A percentile compares a stretch with the other conserved stretches of the same genome.
Evolutionary conservation across 441 rosid species (phyloP).

Genomic region (Melastoma candidum): DNA sequence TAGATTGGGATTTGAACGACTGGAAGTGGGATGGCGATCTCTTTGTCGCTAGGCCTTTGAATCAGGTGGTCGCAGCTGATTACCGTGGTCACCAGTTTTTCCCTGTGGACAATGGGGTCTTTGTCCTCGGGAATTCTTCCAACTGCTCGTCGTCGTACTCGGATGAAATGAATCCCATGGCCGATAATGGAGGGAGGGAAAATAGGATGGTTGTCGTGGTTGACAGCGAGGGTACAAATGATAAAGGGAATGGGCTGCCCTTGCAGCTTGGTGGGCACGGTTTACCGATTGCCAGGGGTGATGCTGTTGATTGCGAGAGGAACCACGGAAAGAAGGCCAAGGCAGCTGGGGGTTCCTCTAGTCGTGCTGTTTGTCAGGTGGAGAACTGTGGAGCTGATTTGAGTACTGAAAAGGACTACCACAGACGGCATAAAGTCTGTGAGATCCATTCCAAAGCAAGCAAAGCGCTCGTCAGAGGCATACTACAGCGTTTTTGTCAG

Average conservation of each 20-base stretch:
- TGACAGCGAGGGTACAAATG: constrained; percentile 12
- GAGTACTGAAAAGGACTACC: constrained; percentile 85
- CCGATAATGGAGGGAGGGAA: constrained; percentile 41
- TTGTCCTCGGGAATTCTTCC: constrained; percentile 40
- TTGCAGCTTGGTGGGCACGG: constrained; percentile 24
- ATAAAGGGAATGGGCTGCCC: too few species aligned
- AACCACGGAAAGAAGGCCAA: constrained; percentile 62
- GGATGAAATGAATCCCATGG: constrained; percentile 54
- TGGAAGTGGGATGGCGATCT: constrained; percentile 99
- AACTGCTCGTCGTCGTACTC: constrained; percentile 78
- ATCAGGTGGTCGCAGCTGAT: constrained; percentile 29
- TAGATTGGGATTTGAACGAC: constrained; percentile 88
- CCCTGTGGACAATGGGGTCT: constrained; percentile 35
- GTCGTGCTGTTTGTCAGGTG: constrained; percentile 80
- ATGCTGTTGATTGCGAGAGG: constrained; percentile 40
- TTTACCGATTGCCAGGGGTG: constrained; percentile 24
- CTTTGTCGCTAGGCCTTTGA: constrained; percentile 63
- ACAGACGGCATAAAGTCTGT: constrained; percentile 93
- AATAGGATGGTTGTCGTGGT: constrained; percentile 54
- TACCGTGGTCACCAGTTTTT: constrained; percentile 38
- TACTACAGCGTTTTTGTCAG: constrained; percentile 98
- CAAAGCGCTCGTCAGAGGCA: constrained; percentile 78
- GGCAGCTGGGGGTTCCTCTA: constrained; percentile 39
- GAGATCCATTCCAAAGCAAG: constrained; percentile 90
- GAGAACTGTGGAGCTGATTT: constrained; percentile 91